A percentile compares a stretch with the other conserved stretches of the same genome.
Conservation (phyloP, 2,329 filamentous ascomycete species). For the Penicillium sumatraense region DNA sequence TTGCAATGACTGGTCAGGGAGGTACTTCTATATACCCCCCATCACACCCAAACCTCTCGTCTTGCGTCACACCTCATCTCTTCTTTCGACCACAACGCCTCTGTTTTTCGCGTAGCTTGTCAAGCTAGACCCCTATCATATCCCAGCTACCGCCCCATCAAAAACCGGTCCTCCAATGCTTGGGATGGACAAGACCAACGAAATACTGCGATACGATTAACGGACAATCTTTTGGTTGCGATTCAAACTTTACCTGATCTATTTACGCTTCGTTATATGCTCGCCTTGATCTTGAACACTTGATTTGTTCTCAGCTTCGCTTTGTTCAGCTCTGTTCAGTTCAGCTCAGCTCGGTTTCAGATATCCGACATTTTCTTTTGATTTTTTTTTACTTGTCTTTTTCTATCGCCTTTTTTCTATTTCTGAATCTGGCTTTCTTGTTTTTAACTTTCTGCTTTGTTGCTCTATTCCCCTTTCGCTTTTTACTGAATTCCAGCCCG, state of each 20-base stretch:
- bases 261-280: background rate
- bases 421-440: slow-evolving; percentile 1
- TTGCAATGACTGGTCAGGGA: background rate
- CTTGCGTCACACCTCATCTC: slow-evolving; percentile 13
- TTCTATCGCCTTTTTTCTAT: slow-evolving; percentile 20
- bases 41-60: slow-evolving; percentile 1
- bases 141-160: background rate
- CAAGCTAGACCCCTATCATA: slow-evolving; percentile 7
- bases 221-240: slow-evolving; percentile 17
- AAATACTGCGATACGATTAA: slow-evolving; percentile 23
- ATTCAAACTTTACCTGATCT: no score
- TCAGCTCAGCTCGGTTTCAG: background rate
- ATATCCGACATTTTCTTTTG: slow-evolving; percentile 14
- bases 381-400: slow-evolving; percentile 1
- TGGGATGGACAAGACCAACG: slow-evolving; percentile 9
- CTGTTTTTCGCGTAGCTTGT: slow-evolving; percentile 21
- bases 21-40: slow-evolving; percentile 1
- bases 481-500: slow-evolving; percentile 16
- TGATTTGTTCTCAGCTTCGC: background rate
- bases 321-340: background rate
- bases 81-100: slow-evolving; percentile 13
- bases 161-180: background rate
- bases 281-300: background rate
- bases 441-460: slow-evolving; percentile 16
- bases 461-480: slow-evolving; percentile 42